Percentiles rank a stretch among this genome's conserved stretches.
Evolutionary conservation across 192 early-diverging fungal species (phyloP).

Genomic region (Backusella morwellensis): DNA sequence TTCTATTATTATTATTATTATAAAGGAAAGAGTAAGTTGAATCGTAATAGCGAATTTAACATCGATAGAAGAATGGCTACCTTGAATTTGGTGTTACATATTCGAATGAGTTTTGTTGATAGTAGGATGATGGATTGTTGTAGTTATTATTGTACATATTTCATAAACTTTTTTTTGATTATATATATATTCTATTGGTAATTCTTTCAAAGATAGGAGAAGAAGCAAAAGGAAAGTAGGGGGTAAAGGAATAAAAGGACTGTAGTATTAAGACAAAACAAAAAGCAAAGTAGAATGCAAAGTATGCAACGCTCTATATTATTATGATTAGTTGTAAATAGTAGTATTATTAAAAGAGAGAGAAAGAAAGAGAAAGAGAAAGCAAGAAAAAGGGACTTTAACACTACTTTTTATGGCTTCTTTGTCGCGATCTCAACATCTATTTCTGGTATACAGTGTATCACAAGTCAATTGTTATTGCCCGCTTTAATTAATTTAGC

Average conservation of each 20-base stretch:
- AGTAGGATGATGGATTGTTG: neutral
- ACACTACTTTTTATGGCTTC: conserved; percentile 3
- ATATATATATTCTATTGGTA: neutral
- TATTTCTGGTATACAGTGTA: neutral
- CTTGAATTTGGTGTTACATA: conserved; percentile 24
- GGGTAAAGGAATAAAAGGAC: neutral
- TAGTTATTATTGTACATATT: neutral
- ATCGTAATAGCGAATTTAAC: neutral
- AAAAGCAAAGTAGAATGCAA: neutral
- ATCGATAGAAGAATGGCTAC: neutral
- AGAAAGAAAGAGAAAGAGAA: neutral
- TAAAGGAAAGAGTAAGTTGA: neutral
- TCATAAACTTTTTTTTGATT: neutral
- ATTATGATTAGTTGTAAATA: neutral
- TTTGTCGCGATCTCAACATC: neutral
- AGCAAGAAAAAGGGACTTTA: neutral
- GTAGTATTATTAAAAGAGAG: neutral
- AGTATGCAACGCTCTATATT: neutral
- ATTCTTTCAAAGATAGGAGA: neutral
- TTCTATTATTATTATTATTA: neutral
- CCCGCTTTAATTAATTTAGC: conserved; percentile 5
- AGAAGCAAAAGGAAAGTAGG: neutral
- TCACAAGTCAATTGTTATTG: neutral
- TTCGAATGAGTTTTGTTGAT: conserved; percentile 12
- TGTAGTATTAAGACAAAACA: neutral